A percentile compares a stretch with the other conserved stretches of the same genome.
phyloP scores from a whole-genome alignment of 1,139 yeast species.

The Casaregolazyma suthepensis region DNA sequence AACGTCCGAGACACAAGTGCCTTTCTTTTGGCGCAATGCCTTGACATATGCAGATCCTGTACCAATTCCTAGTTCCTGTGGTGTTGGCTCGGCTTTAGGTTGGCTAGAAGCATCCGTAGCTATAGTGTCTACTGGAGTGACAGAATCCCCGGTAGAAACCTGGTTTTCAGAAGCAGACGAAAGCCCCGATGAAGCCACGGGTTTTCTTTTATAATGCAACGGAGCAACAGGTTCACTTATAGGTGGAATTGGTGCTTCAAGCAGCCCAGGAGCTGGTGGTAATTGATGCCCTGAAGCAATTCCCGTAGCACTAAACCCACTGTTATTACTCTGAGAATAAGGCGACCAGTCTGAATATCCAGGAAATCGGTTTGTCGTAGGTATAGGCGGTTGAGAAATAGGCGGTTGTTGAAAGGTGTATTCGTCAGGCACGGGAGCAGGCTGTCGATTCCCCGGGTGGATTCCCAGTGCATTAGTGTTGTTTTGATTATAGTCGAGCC shows the following conservation, averaged over 20 bases:
- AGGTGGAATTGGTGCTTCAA: background rate
- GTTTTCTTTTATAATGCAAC: background rate
- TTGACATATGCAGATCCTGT: conserved; percentile 48
- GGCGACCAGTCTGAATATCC: background rate
- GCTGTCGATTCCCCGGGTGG: background rate
- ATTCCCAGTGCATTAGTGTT: background rate
- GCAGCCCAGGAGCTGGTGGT: background rate
- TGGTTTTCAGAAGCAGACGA: background rate
- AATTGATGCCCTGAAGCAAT: background rate
- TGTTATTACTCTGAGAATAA: background rate
- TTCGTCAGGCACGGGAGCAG: background rate
- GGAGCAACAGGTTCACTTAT: background rate
- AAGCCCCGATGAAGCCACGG: background rate
- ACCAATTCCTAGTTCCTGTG: conserved; percentile 21
- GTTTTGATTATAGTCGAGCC: background rate
- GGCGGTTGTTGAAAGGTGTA: background rate
- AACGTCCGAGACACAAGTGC: conserved; percentile 46
- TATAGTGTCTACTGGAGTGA: background rate
- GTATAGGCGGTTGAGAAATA: background rate
- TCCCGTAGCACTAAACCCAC: background rate
- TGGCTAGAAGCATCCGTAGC: background rate
- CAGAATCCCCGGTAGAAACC: background rate
- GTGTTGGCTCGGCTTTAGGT: background rate
- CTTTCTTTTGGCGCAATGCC: conserved; percentile 46
- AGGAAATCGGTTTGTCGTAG: background rate